Base-by-base conservation (phyloP, 2,329 filamentous ascomycete genomes). In the Paecilomyces formosus region DNA sequence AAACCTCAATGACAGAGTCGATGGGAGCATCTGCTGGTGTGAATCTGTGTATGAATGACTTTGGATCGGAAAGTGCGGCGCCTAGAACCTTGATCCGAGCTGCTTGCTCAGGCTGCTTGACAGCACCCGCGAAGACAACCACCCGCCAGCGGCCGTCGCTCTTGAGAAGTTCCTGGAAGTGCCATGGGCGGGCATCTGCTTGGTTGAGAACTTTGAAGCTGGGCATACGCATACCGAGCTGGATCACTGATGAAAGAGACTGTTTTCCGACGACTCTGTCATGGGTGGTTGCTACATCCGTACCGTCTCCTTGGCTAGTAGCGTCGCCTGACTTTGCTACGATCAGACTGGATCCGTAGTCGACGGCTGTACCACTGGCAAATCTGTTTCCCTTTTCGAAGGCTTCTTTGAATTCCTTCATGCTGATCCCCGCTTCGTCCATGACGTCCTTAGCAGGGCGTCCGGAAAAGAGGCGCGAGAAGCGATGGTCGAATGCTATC, bases 381-480 rank as follows among this genome's bases (percentile, higher is more conserved):
- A 88, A 88, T 65, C 83, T 61, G 62, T 84, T 83, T 1, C 83
- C 82, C 62, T 85, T 84, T 28, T 81, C 65, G 63, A 88, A 87
- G 0, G 81, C 81, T 0, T 81, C 71, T 63, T 86, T 85, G 74
- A 88, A 88, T 33, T 82, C 82, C 0, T 80, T 78, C 81, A 87
- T 84, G 62, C 76, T 83, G 57, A 88, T 81, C 0, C 85, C 85
- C 54, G 81, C 80, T 59, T 81, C 80, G 62, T 87, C 84, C 72
- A 83, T 79, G 24, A 83, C 74, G 57, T 85, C 82, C 66, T 82
- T 85, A 33, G 79, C 83, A 0, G 81, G 85, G n/a, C 76, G 75
- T 1, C 80, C 81, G 0, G 80, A 81, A 68, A 86, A 86, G 0
- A 86, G 74, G 1, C 79, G 74, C 4, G 79, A 81, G 62, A 85